Conservation (phyloP, 805 yeast genomes). For the Wickerhamiella cacticola region DNA sequence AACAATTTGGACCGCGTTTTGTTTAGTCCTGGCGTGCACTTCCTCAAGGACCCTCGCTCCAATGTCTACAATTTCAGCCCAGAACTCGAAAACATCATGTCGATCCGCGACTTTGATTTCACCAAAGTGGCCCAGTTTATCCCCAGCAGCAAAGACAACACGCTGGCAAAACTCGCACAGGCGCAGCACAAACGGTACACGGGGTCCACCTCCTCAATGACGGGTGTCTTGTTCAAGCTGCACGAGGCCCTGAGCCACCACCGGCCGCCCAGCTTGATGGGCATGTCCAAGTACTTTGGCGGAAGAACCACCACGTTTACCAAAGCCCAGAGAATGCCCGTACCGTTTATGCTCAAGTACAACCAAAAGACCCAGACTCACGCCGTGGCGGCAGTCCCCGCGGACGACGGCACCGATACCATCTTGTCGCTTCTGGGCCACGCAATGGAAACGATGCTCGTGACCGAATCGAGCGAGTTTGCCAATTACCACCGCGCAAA, state of each 20-base stretch:
- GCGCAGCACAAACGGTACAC: conserved; percentile 34
- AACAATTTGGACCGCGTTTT: conserved; percentile 61
- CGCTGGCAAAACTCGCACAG: conserved; percentile 39
- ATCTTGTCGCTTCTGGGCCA: conserved; percentile 67
- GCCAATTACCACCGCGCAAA: conserved; percentile 28
- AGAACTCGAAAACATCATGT: conserved; percentile 44
- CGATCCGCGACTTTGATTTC: conserved; percentile 55
- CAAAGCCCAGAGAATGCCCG: conserved; percentile 39
- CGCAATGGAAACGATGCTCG: conserved; percentile 62
- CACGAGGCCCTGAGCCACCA: conserved; percentile 58
- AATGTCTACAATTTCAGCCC: conserved; percentile 58
- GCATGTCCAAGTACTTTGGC: conserved; percentile 37
- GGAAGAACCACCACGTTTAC: conserved; percentile 30
- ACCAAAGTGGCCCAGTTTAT: conserved; percentile 44
- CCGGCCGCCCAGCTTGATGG: conserved; percentile 40
- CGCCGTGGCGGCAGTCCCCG: conserved; percentile 59
- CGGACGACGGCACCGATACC: conserved; percentile 49
- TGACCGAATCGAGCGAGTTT: conserved; percentile 46
- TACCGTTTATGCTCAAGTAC: conserved; percentile 42
- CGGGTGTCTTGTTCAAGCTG: conserved; percentile 58
- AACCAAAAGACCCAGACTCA: conserved; percentile 34
- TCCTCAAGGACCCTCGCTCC: conserved; percentile 65
- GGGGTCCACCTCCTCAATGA: conserved; percentile 85
- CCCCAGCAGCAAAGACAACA: conserved; percentile 54
- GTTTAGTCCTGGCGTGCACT: conserved; percentile 72